A percentile compares a stretch with the other conserved stretches of the same genome.
Evolutionary conservation across 1,284 basidiomycete genomes (phyloP).

Genomic region (Papiliotrema flavescens): DNA sequence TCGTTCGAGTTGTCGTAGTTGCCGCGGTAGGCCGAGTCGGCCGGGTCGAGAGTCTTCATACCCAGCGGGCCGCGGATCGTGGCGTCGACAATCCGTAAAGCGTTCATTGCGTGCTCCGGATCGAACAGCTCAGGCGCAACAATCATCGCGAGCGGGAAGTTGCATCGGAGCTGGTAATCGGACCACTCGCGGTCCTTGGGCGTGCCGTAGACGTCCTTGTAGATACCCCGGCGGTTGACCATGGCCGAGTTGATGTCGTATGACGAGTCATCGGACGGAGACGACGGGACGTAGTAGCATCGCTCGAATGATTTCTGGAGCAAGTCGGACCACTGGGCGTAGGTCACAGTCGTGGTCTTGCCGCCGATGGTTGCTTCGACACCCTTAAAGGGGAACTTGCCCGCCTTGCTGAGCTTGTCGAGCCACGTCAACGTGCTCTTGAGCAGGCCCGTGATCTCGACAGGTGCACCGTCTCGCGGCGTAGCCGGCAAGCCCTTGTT

Average conservation of each 20-base stretch:
- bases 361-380: slow-evolving; percentile 73
- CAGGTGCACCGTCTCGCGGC: slow-evolving; percentile 88
- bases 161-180: slow-evolving; percentile 90
- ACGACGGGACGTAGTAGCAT: slow-evolving; percentile 82
- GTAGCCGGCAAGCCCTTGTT: slow-evolving; percentile 93
- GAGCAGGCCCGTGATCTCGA: slow-evolving; percentile 90
- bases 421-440: slow-evolving; percentile 93
- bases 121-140: slow-evolving; percentile 96
- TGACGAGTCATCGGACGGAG: slow-evolving; percentile 66
- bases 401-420: slow-evolving; percentile 60
- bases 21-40: slow-evolving; percentile 79
- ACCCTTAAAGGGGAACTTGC: slow-evolving; percentile 85
- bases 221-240: slow-evolving; percentile 89
- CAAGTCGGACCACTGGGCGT: slow-evolving; percentile 82
- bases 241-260: slow-evolving; percentile 70
- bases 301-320: slow-evolving; percentile 85
- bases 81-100: slow-evolving; percentile 71
- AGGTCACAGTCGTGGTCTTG: slow-evolving; percentile 68
- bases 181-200: slow-evolving; percentile 84
- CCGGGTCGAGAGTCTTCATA: slow-evolving; percentile 88
- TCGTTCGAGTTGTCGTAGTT: slow-evolving; percentile 91
- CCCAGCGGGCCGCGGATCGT: slow-evolving; percentile 77
- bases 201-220: slow-evolving; percentile 96
- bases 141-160: slow-evolving; percentile 94
- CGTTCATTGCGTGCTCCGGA: slow-evolving; percentile 69